Evolutionary conservation across 2,329 filamentous ascomycete genomes (phyloP), one percentile per base, ranked within the genome.

Genomic region (Mollisiaceae sp.): DNA sequence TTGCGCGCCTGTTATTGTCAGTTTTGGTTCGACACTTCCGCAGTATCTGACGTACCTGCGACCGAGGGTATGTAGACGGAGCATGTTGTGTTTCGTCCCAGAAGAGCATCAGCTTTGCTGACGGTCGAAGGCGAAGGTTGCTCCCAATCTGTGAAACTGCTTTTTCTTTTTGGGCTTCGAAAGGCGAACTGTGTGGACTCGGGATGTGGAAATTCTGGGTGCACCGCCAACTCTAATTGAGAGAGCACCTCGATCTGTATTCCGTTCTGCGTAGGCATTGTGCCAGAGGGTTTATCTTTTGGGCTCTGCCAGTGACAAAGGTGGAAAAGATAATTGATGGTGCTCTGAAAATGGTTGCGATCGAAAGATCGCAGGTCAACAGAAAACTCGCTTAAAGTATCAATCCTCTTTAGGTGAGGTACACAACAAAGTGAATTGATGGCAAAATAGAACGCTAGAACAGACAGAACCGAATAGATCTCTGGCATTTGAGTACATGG

Each of bases 31-130:
- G 47, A 22, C 50, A 12, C 1, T 9, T 11, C 4, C 4, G 24
- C 20, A 36, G 18, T 35, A 35, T 24, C 27, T 3, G n/a, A 60
- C 75, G 64, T 73, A 85, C 85, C 84, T 73, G 84, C 80, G 3
- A 80, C 72, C 0, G 85, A 86, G 1, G 85, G 84, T 14, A 88
- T 80, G 69, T 88, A 88, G 39, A 87, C 84, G 1, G 85, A 85
- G 24, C 83, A 76, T 4, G 74, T 79, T 1, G 85, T 79, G 35
- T 70, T 62, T 59, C 71, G 68, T 32, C 73, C 75, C 57, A 76
- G 77, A 67, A 69, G 73, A 71, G 58, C 70, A 64, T 77, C 74
- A 15, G 71, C 67, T 52, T 74, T 66, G 64, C 73, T 70, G 12
- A 73, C 69, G 11, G 68, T 63, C 8, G 71, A 60, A 22, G 57